phyloP scores from a whole-genome alignment of 192 early-diverging fungal species.

The Coemansia aciculifera region DNA sequence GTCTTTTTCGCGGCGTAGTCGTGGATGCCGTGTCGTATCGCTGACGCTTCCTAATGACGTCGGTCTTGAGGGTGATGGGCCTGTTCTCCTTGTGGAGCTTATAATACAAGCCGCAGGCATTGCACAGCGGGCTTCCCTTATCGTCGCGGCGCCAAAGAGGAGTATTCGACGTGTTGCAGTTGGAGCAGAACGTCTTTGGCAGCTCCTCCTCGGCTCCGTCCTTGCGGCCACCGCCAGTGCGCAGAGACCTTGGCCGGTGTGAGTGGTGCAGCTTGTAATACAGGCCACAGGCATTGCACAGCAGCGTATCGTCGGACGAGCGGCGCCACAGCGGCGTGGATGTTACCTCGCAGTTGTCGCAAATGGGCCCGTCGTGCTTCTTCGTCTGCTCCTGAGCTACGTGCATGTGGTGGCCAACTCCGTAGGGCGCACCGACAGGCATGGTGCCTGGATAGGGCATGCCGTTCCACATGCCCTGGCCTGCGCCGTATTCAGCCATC shows the following conservation, averaged over 20 bases:
- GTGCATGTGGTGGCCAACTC: constrained; percentile 16
- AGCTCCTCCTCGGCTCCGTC: constrained; percentile 42
- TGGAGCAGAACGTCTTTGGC: constrained; percentile 61
- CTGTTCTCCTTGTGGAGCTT: constrained; percentile 92
- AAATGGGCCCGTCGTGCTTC: constrained; percentile 56
- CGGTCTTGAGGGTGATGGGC: constrained; percentile 87
- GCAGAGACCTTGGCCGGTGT: constrained; percentile 81
- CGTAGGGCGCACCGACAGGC: constrained; percentile 36
- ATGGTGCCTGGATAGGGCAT: constrained; percentile 36
- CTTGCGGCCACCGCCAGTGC: constrained; percentile 69
- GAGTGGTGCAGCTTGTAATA: constrained; percentile 93
- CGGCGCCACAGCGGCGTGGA: constrained; percentile 94
- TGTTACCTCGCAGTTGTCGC: constrained; percentile 76
- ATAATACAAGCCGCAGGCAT: constrained; percentile 95
- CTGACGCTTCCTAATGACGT: constrained; percentile 95
- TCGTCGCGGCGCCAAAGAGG: constrained; percentile 94
- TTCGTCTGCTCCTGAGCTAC: constrained; percentile 18
- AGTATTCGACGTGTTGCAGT: constrained; percentile 87
- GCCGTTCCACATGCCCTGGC: constrained; percentile 43
- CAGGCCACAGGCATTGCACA: constrained; percentile 97
- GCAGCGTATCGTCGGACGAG: constrained; percentile 76
- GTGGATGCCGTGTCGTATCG: constrained; percentile 55
- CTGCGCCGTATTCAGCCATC: constrained; percentile 36
- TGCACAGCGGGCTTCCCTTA: constrained; percentile 89
- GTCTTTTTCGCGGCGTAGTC: constrained; percentile 31